Percentiles rank a stretch among this genome's conserved stretches.
Conservation (phyloP, 768 basidiomycete genomes). For the Trametopsis cervina region DNA sequence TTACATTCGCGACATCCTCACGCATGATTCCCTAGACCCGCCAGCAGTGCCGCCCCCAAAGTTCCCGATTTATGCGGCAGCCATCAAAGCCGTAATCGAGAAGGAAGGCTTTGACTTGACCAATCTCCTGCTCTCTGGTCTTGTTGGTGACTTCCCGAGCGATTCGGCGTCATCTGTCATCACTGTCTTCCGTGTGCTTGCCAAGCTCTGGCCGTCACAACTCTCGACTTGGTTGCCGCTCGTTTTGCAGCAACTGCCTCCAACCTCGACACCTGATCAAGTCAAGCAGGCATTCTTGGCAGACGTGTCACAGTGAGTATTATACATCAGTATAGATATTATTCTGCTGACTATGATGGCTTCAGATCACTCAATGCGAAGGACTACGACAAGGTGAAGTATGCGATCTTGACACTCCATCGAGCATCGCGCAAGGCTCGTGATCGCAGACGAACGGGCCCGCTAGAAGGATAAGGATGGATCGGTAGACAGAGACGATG, state of each 20-base stretch:
- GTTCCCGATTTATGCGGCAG: constrained; percentile 51
- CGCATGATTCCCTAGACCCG: constrained; percentile 62
- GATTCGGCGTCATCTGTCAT: constrained; percentile 70
- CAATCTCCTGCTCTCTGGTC: constrained; percentile 62
- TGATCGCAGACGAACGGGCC: constrained; percentile 45
- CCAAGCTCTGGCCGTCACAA: constrained; percentile 60
- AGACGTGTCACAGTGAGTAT: constrained; percentile 67
- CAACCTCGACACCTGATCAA: constrained; percentile 48
- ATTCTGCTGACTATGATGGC: constrained; percentile 10
- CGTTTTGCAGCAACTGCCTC: constrained; percentile 65
- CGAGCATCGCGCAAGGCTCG: constrained; percentile 69
- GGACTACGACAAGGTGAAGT: constrained; percentile 78
- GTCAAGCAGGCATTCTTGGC: constrained; percentile 67
- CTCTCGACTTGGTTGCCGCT: constrained; percentile 67
- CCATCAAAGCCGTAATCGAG: constrained; percentile 54
- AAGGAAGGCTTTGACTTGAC: constrained; percentile 71
- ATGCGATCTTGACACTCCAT: constrained; percentile 63
- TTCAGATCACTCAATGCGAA: constrained; percentile 55
- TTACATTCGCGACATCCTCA: constrained; percentile 66
- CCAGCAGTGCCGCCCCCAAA: constrained; percentile 44
- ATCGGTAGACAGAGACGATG: background rate
- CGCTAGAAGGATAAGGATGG: constrained; percentile 27
- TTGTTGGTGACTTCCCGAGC: constrained; percentile 85
- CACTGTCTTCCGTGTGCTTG: constrained; percentile 67
- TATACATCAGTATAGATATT: background rate